Percentiles rank a stretch among this genome's conserved stretches.
These are phyloP conservation scores for Cladorrhinum samala DNA, from an alignment of 495 filamentous ascomycete genomes.

Conservation along the genomic window DNA sequence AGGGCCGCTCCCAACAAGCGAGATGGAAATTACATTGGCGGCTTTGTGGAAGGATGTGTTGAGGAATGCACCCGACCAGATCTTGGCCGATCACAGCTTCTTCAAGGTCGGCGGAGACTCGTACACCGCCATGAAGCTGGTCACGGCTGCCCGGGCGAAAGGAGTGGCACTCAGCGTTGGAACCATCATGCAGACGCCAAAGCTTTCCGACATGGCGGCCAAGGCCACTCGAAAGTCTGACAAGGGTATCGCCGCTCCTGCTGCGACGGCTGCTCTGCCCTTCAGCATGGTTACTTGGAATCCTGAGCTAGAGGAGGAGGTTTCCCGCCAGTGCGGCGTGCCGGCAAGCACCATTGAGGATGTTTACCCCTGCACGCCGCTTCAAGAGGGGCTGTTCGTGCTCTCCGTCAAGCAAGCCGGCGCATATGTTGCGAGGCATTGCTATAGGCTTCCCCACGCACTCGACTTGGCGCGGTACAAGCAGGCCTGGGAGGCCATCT, in stretches of 20 bases:
- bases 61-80: constrained; percentile 15
- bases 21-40: constrained; percentile 24
- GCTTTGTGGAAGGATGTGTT: constrained; percentile 30
- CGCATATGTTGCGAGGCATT: constrained; percentile 51
- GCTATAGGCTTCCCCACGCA: constrained; percentile 17
- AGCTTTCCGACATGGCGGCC: constrained; percentile 34
- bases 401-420: constrained; percentile 52
- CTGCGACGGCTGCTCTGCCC: not conserved
- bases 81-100: constrained; percentile 42
- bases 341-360: constrained; percentile 43
- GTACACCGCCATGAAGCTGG: constrained; percentile 48
- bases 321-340: not conserved
- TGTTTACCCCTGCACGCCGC: constrained; percentile 62
- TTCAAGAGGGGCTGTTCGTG: constrained; percentile 65
- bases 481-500: constrained; percentile 45
- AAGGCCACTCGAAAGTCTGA: constrained; percentile 1
- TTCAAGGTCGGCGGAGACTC: constrained; percentile 51
- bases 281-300: constrained; percentile 18
- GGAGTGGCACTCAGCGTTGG: constrained; percentile 36
- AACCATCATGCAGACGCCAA: constrained; percentile 38
- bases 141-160: constrained; percentile 36
- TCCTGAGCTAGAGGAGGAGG: constrained; percentile 7
- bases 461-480: constrained; percentile 37
- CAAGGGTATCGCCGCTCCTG: not conserved
- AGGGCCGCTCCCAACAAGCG: constrained; percentile 17